Evolutionary conservation across 495 filamentous ascomycete genomes (phyloP), one percentile per base, ranked within the genome.

Genomic region (Lepidopterella palustris): DNA sequence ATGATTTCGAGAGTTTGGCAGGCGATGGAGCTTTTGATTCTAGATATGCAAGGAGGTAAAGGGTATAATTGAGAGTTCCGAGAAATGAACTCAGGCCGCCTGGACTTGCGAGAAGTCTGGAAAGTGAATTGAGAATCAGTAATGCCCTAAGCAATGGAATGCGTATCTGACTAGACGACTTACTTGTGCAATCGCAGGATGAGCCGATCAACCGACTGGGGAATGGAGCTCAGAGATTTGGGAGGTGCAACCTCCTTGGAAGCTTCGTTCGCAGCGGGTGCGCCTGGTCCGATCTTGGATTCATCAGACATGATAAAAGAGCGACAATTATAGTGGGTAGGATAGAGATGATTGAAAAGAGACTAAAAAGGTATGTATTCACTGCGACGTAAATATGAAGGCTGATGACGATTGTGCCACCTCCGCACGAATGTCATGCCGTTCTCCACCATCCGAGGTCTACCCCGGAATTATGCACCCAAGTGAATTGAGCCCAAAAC

Each of bases 101-200:
- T 21, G 71, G 71, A 49, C 35, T 62, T 24, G 68, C 65, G 25
- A 73, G 59, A 27, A 73, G 54, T 62, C 71, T 73, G 40, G 11
- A 18, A 35, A 0, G 35, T 24, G n/a, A n/a, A n/a, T n/a, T n/a
- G n/a, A n/a, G n/a, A n/a, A n/a, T n/a, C n/a, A n/a, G n/a, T n/a
- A n/a, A n/a, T n/a, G n/a, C n/a, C n/a, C n/a, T n/a, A n/a, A n/a
- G n/a, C n/a, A n/a, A n/a, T n/a, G n/a, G n/a, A n/a, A n/a, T n/a
- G n/a, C n/a, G n/a, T n/a, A n/a, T n/a, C n/a, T n/a, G n/a, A n/a
- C n/a, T n/a, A n/a, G 47, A 10, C 5, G 20, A 18, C 59, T 8
- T 62, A 73, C 71, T 73, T 71, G 64, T 73, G 71, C 63, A 73
- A 47, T 31, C 71, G 65, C 52, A 73, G 57, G 20, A 73, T 55